phyloP scores from a whole-genome alignment of 2,329 filamentous ascomycete genomes.

The Neurospora sp. region DNA sequence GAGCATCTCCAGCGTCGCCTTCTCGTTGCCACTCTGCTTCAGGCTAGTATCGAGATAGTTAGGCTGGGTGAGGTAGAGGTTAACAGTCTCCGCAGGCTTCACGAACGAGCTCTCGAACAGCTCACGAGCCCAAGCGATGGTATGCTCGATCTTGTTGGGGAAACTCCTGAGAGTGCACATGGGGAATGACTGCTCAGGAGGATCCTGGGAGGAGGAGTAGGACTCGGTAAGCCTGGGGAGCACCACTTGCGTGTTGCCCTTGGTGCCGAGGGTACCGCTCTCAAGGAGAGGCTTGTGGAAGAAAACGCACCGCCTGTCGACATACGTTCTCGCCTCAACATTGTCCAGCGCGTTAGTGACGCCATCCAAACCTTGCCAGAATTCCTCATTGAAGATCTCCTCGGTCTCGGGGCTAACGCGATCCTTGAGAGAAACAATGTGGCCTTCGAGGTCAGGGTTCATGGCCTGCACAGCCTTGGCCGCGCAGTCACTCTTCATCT shows the following conservation, averaged over 20 bases:
- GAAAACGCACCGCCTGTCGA: slow-evolving; percentile 92
- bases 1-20: slow-evolving; percentile 82
- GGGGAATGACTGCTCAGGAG: slow-evolving; percentile 95
- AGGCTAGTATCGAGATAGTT: slow-evolving; percentile 81
- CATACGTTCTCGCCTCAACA: slow-evolving; percentile 91
- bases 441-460: slow-evolving; percentile 85
- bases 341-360: slow-evolving; percentile 98
- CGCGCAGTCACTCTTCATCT: slow-evolving; percentile 93
- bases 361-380: slow-evolving; percentile 79
- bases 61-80: slow-evolving; percentile 83
- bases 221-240: slow-evolving; percentile 88
- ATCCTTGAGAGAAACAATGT: slow-evolving; percentile 79
- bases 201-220: slow-evolving; percentile 90
- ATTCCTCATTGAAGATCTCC: slow-evolving; percentile 84
- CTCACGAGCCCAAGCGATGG: slow-evolving; percentile 95
- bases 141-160: slow-evolving; percentile 97
- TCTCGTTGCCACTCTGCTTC: slow-evolving; percentile 91
- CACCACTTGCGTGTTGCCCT: slow-evolving; percentile 96
- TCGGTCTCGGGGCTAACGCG: slow-evolving; percentile 88
- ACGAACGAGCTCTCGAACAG: slow-evolving; percentile 92
- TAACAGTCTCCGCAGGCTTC: slow-evolving; percentile 86
- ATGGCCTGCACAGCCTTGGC: slow-evolving; percentile 82
- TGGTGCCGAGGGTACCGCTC: slow-evolving; percentile 95
- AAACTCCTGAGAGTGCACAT: slow-evolving; percentile 98
- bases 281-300: slow-evolving; percentile 95